Evolutionary conservation across 768 basidiomycete genomes (phyloP).

Genomic region (Podaxis sp.): DNA sequence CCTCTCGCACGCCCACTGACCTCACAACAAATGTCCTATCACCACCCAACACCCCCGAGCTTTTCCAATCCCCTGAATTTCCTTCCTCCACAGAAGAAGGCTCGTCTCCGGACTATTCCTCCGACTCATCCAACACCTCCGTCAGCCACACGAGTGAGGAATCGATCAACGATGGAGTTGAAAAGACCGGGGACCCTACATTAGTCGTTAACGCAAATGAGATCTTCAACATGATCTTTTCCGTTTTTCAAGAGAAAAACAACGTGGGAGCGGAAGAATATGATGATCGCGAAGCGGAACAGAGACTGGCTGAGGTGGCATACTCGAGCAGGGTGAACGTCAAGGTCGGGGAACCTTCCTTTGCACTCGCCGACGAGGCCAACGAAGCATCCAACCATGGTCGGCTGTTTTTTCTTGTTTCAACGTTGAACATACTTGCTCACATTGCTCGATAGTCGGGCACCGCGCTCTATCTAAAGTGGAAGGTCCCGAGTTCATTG

Average conservation of each 20-base stretch:
- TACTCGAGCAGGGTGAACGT: background rate
- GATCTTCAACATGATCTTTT: background rate
- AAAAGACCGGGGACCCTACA: no score
- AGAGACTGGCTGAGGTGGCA: background rate
- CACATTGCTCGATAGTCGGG: background rate
- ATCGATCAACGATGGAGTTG: background rate
- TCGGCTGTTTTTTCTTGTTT: background rate
- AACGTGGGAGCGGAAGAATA: background rate
- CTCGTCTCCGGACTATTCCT: background rate
- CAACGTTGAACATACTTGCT: background rate
- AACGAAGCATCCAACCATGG: background rate
- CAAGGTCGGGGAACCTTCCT: background rate
- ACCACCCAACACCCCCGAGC: background rate
- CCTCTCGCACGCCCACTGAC: background rate
- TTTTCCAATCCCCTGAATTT: background rate
- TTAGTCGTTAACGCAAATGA: background rate
- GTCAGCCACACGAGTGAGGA: background rate
- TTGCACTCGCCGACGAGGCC: background rate
- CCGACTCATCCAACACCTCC: background rate
- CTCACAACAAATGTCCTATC: no score
- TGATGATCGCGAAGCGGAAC: background rate
- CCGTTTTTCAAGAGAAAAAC: background rate
- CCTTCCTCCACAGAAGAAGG: background rate
- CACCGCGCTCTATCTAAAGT: background rate
- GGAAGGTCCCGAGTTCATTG: background rate